These are phyloP conservation scores for Starmerella sirachaensis DNA, from an alignment of 805 yeast species.

Conservation along the genomic window DNA sequence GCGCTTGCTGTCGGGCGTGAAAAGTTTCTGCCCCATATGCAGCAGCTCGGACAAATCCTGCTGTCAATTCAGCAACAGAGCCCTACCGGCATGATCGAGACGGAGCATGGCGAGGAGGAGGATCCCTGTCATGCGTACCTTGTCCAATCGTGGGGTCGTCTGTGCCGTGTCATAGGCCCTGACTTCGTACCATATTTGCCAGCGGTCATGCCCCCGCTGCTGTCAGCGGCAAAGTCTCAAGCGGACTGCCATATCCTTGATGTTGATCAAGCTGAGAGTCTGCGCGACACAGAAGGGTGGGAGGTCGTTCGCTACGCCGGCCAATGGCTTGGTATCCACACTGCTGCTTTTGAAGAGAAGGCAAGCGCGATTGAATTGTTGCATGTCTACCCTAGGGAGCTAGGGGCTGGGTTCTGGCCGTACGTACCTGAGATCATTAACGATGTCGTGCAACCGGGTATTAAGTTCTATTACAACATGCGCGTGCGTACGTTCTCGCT, in stretches of 20 bases:
- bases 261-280: conserved; percentile 73
- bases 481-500: conserved; percentile 92
- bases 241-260: conserved; percentile 84
- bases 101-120: conserved; percentile 39
- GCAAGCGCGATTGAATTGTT: conserved; percentile 82
- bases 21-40: conserved; percentile 64
- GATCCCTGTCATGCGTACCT: conserved; percentile 80
- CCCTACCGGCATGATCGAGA: conserved; percentile 15
- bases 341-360: conserved; percentile 88
- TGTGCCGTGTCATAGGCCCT: conserved; percentile 72
- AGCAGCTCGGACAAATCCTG: conserved; percentile 59
- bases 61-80: conserved; percentile 48
- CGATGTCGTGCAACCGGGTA: conserved; percentile 75
- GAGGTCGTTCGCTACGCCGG: conserved; percentile 87
- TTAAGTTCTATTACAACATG: conserved; percentile 84
- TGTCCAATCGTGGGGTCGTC: conserved; percentile 93
- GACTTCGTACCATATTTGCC: conserved; percentile 78
- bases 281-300: conserved; percentile 82
- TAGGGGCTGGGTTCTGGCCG: conserved; percentile 71
- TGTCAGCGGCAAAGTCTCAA: conserved; percentile 73
- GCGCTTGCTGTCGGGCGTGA: conserved; percentile 93
- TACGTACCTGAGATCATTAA: conserved; percentile 67
- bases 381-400: conserved; percentile 69
- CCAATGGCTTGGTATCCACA: conserved; percentile 86
- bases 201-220: conserved; percentile 77